Percentiles rank a stretch among this genome's conserved stretches.
Conservation (phyloP, 1,284 basidiomycete genomes). For the Trametes pubescens region DNA sequence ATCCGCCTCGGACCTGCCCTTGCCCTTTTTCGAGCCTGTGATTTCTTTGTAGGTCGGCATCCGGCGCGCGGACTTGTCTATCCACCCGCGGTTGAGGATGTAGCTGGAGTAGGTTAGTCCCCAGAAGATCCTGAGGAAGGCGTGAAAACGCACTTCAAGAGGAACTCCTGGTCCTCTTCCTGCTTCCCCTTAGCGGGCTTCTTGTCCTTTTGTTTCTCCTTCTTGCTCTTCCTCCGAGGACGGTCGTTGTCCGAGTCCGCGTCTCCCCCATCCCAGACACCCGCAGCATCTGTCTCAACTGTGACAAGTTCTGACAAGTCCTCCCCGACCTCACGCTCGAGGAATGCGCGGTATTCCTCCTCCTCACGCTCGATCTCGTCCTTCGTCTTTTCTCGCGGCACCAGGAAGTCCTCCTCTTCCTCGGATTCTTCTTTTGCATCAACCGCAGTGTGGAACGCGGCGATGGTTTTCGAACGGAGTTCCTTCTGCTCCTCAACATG, state of each 20-base stretch:
- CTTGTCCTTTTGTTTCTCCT: conserved; percentile 45
- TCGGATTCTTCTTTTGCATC: conserved; percentile 47
- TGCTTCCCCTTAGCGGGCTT: conserved; percentile 56
- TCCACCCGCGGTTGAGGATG: conserved; percentile 95
- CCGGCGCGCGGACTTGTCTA: conserved; percentile 76
- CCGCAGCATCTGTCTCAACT: conserved; percentile 46
- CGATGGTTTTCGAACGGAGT: conserved; percentile 85
- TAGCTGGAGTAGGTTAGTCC: conserved; percentile 62
- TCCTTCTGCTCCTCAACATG: conserved; percentile 82
- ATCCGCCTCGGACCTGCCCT: conserved; percentile 47
- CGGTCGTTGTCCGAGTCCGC: conserved; percentile 38
- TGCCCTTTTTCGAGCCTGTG: conserved; percentile 53
- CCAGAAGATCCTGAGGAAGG: background rate
- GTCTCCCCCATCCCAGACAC: conserved; percentile 42
- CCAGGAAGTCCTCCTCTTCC: conserved; percentile 69
- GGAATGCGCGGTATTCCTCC: conserved; percentile 82
- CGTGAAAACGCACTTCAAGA: conserved; percentile 78
- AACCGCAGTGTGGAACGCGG: conserved; percentile 75
- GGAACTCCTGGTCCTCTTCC: conserved; percentile 83
- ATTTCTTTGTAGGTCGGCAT: conserved; percentile 88
- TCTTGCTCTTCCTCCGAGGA: conserved; percentile 43
- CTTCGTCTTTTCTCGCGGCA: conserved; percentile 78
- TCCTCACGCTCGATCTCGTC: conserved; percentile 81
- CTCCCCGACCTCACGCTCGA: conserved; percentile 85
- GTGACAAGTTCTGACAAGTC: conserved; percentile 70